phyloP scores from a whole-genome alignment of 805 yeast species.

The Nakazawaea laoshanensis region DNA sequence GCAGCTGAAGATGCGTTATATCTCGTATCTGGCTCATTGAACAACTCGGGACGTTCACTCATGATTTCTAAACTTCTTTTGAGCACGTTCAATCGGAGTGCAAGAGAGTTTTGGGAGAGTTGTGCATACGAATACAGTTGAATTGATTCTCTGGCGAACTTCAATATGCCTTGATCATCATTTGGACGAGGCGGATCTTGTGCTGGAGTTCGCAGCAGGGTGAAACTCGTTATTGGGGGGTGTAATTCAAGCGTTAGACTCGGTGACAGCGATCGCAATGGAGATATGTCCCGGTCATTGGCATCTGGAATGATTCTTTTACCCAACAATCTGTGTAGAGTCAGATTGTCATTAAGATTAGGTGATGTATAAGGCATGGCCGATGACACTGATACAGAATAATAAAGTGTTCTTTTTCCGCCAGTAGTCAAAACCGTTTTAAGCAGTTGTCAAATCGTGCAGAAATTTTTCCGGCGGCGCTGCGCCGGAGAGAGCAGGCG shows the following conservation, averaged over 20 bases:
- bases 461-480: too few relatives aligned
- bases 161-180: slow-evolving; percentile 32
- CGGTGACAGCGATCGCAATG: neutral
- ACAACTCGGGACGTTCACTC: slow-evolving; percentile 50
- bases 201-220: too few relatives aligned
- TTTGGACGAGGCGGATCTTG: too few relatives aligned
- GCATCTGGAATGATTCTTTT: neutral
- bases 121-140: slow-evolving; percentile 84
- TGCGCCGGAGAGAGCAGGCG: too few relatives aligned
- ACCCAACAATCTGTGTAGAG: slow-evolving; percentile 2
- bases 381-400: too few relatives aligned
- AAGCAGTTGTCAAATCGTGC: too few relatives aligned
- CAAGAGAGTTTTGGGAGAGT: slow-evolving; percentile 70
- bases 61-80: slow-evolving; percentile 71
- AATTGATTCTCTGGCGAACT: slow-evolving; percentile 71
- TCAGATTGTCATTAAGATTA: neutral
- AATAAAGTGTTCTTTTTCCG: too few relatives aligned
- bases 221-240: too few relatives aligned
- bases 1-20: slow-evolving; percentile 34
- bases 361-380: slow-evolving; percentile 10
- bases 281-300: neutral
- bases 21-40: too few relatives aligned
- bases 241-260: too few relatives aligned
- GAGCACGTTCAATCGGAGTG: slow-evolving; percentile 64
- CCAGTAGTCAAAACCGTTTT: too few relatives aligned